These are phyloP conservation scores for Cairneyella variabilis DNA, from an alignment of 495 filamentous ascomycete species.

Conservation along the genomic window DNA sequence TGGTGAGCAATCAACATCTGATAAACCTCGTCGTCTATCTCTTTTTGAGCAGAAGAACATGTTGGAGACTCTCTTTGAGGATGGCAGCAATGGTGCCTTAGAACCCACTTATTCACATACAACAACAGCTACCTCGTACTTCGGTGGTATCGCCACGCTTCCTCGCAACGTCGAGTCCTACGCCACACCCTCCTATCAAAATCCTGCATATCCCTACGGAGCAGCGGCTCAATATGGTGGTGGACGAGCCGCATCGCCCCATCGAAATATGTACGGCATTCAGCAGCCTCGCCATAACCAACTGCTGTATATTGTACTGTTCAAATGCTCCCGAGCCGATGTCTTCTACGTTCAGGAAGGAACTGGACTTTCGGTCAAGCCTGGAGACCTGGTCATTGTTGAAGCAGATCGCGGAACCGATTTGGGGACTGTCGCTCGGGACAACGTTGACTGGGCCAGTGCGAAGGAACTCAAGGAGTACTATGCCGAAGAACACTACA, in stretches of 20 bases:
- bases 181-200: slow-evolving; percentile 10
- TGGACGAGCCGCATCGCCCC: slow-evolving; percentile 49
- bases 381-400: slow-evolving; percentile 91
- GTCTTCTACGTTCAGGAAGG: slow-evolving; percentile 96
- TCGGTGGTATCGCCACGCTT: slow-evolving; percentile 28
- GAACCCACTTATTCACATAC: slow-evolving; percentile 14
- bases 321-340: slow-evolving; percentile 91
- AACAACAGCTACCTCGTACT: slow-evolving; percentile 42
- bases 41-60: slow-evolving; percentile 7
- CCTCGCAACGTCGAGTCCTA: slow-evolving; percentile 21
- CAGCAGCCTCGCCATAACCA: slow-evolving; percentile 73
- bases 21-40: slow-evolving; percentile 8
- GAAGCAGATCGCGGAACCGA: slow-evolving; percentile 96
- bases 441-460: slow-evolving; percentile 76
- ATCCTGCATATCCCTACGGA: slow-evolving; percentile 31
- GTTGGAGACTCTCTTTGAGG: background rate
- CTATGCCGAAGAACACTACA: slow-evolving; percentile 89
- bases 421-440: slow-evolving; percentile 84
- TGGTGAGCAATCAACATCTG: slow-evolving; percentile 22
- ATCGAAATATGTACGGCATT: slow-evolving; percentile 57
- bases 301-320: slow-evolving; percentile 86
- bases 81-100: background rate
- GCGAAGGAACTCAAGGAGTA: slow-evolving; percentile 86
- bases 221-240: slow-evolving; percentile 52
- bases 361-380: slow-evolving; percentile 84